Conservation (phyloP, 805 yeast species). For the Spathaspora passalidarum region DNA sequence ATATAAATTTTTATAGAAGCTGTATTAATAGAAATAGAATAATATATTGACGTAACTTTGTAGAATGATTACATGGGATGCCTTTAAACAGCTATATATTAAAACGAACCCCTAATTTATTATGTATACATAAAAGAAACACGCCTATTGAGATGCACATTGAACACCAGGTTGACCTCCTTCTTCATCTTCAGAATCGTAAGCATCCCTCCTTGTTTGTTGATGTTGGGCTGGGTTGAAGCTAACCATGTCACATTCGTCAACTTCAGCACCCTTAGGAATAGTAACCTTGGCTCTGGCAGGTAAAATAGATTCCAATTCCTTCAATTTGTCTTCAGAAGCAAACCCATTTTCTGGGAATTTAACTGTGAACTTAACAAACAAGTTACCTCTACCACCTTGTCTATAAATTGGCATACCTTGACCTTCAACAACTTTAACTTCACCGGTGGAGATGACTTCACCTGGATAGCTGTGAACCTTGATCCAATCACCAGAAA, state of each 20-base stretch:
- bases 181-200: constrained; percentile 45
- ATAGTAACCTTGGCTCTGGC: constrained; percentile 58
- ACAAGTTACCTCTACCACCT: constrained; percentile 86
- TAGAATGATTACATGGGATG: not conserved
- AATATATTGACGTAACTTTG: not conserved
- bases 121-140: not conserved
- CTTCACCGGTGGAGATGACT: constrained; percentile 78
- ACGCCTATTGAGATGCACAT: constrained; percentile 83
- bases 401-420: constrained; percentile 96
- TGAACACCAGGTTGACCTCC: constrained; percentile 69
- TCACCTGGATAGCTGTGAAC: constrained; percentile 86
- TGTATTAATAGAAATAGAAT: not conserved
- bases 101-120: not conserved
- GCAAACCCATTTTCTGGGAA: constrained; percentile 82
- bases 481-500: constrained; percentile 89
- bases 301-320: constrained; percentile 77
- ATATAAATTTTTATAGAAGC: not conserved
- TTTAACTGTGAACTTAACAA: constrained; percentile 79
- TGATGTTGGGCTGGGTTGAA: constrained; percentile 64
- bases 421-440: constrained; percentile 82
- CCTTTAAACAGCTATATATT: not conserved
- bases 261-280: constrained; percentile 74
- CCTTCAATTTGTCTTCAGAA: constrained; percentile 67
- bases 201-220: constrained; percentile 39
- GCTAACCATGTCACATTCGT: constrained; percentile 72